Evolutionary conservation across 2,329 filamentous ascomycete genomes (phyloP), one percentile per base, ranked within the genome.

Genomic region (Clarireedia hainanense): DNA sequence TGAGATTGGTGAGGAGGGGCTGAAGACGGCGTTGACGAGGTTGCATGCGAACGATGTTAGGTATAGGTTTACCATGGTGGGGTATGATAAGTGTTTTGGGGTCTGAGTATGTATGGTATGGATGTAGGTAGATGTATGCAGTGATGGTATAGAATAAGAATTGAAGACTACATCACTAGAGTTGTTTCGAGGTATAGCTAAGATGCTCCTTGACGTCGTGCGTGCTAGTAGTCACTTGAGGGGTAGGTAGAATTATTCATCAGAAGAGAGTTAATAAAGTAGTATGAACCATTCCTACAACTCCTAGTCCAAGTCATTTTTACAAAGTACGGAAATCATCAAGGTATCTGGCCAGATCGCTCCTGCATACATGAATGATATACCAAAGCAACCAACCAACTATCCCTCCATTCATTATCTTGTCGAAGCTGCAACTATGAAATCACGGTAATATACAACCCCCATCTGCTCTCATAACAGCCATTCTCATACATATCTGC

Each of bases 1-100:
- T 47, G 81, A 86, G 50, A 88, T 96, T 67, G 83, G 80, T 60
- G 85, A 82, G 48, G 65, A 82, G 61, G 85, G 83, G 0, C 84
- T 86, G 67, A 83, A 83, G 69, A 78, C 88, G 71, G 87, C 83
- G 0, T 79, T 90, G 39, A 78, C 83, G 68, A 77, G 84, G 61
- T 80, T 92, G 58, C 81, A 86, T 64, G 82, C 83, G 60, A 87
- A 86, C 64, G 81, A 89, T 69, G 84, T 91, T 10, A 78, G 77
- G 47, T 92, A 89, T 68, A 76, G 88, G 47, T 87, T 89, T 66
- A 89, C 86, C 0, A 68, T 91, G 64, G 81, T 80, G 10, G 80
- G 80, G 24, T 89, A 79, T 65, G 84, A 89, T 63, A 83, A 86
- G 74, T 79, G 73, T 0, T 89, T 89, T 66, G 80, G 62, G 20